Percentiles rank a stretch among this genome's conserved stretches.
phyloP scores from a whole-genome alignment of 306 rosid genomes.

The Vicia faba region DNA sequence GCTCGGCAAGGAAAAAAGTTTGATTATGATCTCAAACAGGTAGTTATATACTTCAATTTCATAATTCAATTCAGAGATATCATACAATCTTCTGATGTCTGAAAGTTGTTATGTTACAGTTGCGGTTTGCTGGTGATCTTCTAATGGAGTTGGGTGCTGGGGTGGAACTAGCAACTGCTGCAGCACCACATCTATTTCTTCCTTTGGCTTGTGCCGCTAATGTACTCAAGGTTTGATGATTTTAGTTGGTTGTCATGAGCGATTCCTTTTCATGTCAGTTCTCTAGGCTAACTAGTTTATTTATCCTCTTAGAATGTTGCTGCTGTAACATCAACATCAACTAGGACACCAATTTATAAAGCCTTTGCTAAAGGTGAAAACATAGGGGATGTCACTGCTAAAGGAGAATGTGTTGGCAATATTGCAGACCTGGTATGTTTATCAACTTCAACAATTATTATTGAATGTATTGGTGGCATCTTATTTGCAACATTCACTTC shows the following conservation, averaged over 20 bases:
- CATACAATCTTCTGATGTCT: slow-evolving; percentile 33
- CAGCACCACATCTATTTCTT: slow-evolving; percentile 90
- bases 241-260: neutral
- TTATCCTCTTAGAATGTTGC: slow-evolving; percentile 73
- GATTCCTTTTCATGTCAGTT: slow-evolving; percentile 19
- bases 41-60: slow-evolving; percentile 30
- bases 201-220: slow-evolving; percentile 99
- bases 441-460: slow-evolving; percentile 34
- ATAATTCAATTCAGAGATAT: slow-evolving; percentile 15
- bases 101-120: slow-evolving; percentile 49
- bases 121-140: slow-evolving; percentile 94
- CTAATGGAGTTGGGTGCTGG: slow-evolving; percentile 98
- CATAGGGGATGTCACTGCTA: slow-evolving; percentile 98
- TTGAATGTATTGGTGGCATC: slow-evolving; percentile 16
- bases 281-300: slow-evolving; percentile 37
- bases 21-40: slow-evolving; percentile 97
- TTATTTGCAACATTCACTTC: slow-evolving; percentile 30
- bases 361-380: slow-evolving; percentile 99
- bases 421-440: slow-evolving; percentile 90
- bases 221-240: slow-evolving; percentile 70
- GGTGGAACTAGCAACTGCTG: slow-evolving; percentile 87
- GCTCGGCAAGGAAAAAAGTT: slow-evolving; percentile 97
- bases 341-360: slow-evolving; percentile 97
- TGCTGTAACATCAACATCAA: slow-evolving; percentile 98
- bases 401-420: slow-evolving; percentile 98